These are phyloP conservation scores for Podila epicladia DNA, from an alignment of 192 early-diverging fungal species.

Conservation along the genomic window DNA sequence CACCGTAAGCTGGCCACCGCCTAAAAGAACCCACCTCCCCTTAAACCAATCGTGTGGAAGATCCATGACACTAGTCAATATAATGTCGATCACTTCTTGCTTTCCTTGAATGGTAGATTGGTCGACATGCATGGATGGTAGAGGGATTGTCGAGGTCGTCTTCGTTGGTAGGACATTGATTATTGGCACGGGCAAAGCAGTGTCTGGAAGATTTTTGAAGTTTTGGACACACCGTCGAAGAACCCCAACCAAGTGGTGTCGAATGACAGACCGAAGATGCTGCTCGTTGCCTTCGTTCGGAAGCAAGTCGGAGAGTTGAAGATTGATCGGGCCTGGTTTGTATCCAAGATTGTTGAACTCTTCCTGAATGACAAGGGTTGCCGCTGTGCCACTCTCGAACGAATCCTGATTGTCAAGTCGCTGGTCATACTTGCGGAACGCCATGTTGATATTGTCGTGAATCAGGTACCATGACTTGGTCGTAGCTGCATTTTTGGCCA, in stretches of 20 bases:
- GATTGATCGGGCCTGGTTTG: neutral
- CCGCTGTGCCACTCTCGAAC: constrained; percentile 8
- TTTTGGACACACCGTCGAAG: neutral
- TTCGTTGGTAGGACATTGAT: neutral
- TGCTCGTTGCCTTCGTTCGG: neutral
- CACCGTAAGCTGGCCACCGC: neutral
- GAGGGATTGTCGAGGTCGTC: neutral
- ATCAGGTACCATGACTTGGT: neutral
- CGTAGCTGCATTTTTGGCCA: neutral
- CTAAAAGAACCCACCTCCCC: neutral
- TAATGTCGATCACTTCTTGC: constrained; percentile 3
- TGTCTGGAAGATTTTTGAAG: neutral
- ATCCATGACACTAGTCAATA: neutral
- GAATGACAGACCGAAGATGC: neutral
- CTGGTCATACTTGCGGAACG: constrained; percentile 9
- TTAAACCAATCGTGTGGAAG: constrained; percentile 6
- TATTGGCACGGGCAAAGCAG: neutral
- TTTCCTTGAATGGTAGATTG: constrained; percentile 10
- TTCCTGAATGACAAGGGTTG: neutral
- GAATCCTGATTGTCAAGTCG: constrained; percentile 3
- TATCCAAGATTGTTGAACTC: neutral
- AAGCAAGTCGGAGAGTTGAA: constrained; percentile 4
- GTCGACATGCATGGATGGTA: constrained; percentile 11
- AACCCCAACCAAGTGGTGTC: constrained; percentile 3
- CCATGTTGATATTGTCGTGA: constrained; percentile 19